Conservation (phyloP, 2,329 filamentous ascomycete genomes). For the Decorospora gaudefroyi region DNA sequence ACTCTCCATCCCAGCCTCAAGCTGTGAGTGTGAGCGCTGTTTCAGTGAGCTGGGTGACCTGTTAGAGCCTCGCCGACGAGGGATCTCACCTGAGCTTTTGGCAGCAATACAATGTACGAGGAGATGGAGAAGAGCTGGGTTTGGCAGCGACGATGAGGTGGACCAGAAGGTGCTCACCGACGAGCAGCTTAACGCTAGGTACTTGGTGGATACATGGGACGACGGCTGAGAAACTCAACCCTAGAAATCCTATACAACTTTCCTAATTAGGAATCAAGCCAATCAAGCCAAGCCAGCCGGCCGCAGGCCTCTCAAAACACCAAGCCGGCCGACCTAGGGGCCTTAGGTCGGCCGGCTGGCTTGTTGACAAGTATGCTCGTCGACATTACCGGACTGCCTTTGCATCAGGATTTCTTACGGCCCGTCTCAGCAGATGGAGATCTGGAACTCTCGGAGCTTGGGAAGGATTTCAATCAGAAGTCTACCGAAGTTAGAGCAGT, state of each 20-base stretch:
- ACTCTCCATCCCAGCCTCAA: constrained; percentile 4
- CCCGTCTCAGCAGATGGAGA: no score
- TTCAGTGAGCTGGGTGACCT: constrained; percentile 12
- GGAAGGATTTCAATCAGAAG: no score
- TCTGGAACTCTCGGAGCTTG: no score
- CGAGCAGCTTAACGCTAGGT: neutral
- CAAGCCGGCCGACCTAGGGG: neutral
- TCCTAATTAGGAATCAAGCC: neutral
- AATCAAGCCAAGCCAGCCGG: constrained; percentile 1
- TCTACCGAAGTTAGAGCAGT: no score
- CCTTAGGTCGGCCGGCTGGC: neutral
- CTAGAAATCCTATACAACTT: neutral
- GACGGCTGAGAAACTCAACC: neutral
- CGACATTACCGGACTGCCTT: no score
- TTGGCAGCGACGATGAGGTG: neutral
- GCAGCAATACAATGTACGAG: neutral
- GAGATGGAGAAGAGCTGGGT: neutral
- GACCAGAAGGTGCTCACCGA: neutral
- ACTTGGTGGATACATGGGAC: neutral
- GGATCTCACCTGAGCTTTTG: neutral
- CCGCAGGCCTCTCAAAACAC: neutral
- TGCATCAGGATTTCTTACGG: no score
- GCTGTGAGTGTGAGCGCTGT: constrained; percentile 5
- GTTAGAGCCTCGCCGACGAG: constrained; percentile 2
- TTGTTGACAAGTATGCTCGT: no score